Percentiles rank a stretch among this genome's conserved stretches.
Evolutionary conservation across 306 rosid genomes (phyloP).

Genomic region (Dryas drummondii): DNA sequence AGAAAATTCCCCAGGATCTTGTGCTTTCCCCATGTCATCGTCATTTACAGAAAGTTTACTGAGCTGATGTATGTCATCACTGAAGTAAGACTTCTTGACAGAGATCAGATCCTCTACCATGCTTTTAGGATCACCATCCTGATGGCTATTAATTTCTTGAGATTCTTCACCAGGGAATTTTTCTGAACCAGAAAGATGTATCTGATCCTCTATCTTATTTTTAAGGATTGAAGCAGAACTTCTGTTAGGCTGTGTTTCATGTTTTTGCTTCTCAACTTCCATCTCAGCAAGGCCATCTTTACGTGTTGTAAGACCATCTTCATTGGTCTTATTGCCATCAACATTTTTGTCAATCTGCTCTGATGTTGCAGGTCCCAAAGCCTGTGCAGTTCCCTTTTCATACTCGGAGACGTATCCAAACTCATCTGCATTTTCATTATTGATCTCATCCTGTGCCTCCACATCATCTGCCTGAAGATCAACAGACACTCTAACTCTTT

Average conservation of each 20-base stretch:
- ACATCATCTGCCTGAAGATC: conserved; percentile 53
- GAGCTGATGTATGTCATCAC: conserved; percentile 42
- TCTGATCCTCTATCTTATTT: conserved; percentile 45
- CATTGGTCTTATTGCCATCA: conserved; percentile 34
- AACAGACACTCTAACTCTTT: conserved; percentile 60
- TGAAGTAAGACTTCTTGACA: conserved; percentile 48
- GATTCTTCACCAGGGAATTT: conserved; percentile 43
- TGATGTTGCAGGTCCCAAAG: conserved; percentile 82
- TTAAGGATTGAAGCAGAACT: conserved; percentile 34
- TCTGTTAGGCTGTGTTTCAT: conserved; percentile 38
- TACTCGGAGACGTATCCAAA: conserved; percentile 77
- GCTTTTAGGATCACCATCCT: conserved; percentile 29
- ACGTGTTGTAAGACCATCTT: conserved; percentile 37
- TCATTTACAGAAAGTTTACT: conserved; percentile 55
- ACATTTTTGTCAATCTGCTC: conserved; percentile 70
- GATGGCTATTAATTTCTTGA: conserved; percentile 28
- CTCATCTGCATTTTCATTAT: conserved; percentile 74
- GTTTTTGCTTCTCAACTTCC: conserved; percentile 52
- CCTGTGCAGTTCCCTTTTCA: conserved; percentile 81
- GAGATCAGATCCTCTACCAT: conserved; percentile 57
- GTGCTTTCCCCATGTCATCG: conserved; percentile 64
- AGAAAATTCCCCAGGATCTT: conserved; percentile 42
- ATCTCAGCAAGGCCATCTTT: conserved; percentile 36
- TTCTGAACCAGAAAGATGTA: conserved; percentile 39
- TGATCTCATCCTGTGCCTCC: conserved; percentile 47